Evolutionary conservation across 1,139 yeast genomes (phyloP).

Genomic region (Yamadazyma siamensis): DNA sequence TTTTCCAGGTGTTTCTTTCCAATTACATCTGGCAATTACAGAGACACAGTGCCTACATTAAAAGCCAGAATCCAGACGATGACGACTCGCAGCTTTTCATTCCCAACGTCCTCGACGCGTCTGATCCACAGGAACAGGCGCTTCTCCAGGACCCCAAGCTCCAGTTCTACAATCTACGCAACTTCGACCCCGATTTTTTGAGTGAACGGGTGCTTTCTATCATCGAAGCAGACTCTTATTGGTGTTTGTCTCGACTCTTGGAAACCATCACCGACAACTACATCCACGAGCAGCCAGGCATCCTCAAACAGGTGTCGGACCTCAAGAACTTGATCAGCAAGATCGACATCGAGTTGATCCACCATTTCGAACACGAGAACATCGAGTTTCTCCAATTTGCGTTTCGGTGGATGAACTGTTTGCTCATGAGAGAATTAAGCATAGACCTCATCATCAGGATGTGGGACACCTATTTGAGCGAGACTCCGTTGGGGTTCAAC

Average conservation of each 20-base stretch:
- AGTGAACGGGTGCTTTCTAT: slow-evolving; percentile 44
- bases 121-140: slow-evolving; percentile 24
- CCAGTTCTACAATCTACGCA: slow-evolving; percentile 24
- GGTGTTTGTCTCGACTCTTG: slow-evolving; percentile 88
- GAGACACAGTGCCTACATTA: slow-evolving; percentile 15
- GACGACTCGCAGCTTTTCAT: slow-evolving; percentile 28
- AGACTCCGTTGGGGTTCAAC: slow-evolving; percentile 83
- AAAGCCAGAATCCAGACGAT: slow-evolving; percentile 15
- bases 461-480: slow-evolving; percentile 98
- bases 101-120: slow-evolving; percentile 31
- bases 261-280: slow-evolving; percentile 96
- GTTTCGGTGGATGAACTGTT: slow-evolving; percentile 98
- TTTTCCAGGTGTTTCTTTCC: slow-evolving; percentile 79
- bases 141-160: slow-evolving; percentile 28
- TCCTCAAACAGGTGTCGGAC: slow-evolving; percentile 82
- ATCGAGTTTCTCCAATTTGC: slow-evolving; percentile 93
- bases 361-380: slow-evolving; percentile 75
- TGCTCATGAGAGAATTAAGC: slow-evolving; percentile 88
- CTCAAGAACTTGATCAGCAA: slow-evolving; percentile 73
- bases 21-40: slow-evolving; percentile 59
- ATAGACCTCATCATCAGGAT: slow-evolving; percentile 78
- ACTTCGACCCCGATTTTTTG: slow-evolving; percentile 61
- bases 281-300: slow-evolving; percentile 98
- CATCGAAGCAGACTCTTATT: slow-evolving; percentile 91
- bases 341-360: slow-evolving; percentile 69